A percentile compares a stretch with the other conserved stretches of the same genome.
phyloP scores from a whole-genome alignment of 169 alveolate genomes.

The Eimeria falciformis region DNA sequence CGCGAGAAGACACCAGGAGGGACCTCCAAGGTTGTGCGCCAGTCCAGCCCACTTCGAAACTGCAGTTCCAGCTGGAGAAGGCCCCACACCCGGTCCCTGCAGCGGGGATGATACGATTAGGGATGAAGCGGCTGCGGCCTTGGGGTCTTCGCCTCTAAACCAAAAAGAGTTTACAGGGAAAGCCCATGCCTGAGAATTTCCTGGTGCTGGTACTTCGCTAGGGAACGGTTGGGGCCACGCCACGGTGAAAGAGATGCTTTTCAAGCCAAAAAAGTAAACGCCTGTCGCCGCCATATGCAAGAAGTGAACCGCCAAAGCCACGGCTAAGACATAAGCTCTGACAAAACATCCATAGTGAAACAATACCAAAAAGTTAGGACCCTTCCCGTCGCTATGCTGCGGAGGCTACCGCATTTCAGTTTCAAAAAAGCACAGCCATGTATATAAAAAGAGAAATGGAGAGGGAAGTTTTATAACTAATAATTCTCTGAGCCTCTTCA shows the following conservation, averaged over 20 bases:
- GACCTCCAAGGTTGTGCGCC: constrained; percentile 11
- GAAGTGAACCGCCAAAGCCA: constrained; percentile 55
- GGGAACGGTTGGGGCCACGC: constrained; percentile 65
- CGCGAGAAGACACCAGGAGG: constrained; percentile 63
- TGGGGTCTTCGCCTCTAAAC: constrained; percentile 23
- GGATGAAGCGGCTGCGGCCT: not conserved
- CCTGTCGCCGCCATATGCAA: constrained; percentile 64
- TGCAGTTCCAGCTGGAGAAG: constrained; percentile 26
- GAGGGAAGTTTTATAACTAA: not conserved
- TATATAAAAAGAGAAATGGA: not conserved
- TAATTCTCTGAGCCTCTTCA: too few relatives aligned
- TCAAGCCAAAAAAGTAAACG: constrained; percentile 45
- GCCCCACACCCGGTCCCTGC: constrained; percentile 31
- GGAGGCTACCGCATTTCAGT: too few relatives aligned
- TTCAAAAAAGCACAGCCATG: not conserved
- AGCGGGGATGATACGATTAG: constrained; percentile 35
- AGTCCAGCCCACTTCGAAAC: constrained; percentile 48
- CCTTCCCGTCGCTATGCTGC: not conserved
- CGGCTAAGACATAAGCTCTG: constrained; percentile 53
- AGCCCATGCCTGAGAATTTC: constrained; percentile 5
- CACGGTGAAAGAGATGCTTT: constrained; percentile 36
- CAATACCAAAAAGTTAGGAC: not conserved
- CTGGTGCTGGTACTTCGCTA: not conserved
- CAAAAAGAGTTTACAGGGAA: constrained; percentile 61
- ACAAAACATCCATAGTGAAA: not conserved